phyloP scores from a whole-genome alignment of 192 early-diverging fungal genomes.

The Chytriomyces confervae region DNA sequence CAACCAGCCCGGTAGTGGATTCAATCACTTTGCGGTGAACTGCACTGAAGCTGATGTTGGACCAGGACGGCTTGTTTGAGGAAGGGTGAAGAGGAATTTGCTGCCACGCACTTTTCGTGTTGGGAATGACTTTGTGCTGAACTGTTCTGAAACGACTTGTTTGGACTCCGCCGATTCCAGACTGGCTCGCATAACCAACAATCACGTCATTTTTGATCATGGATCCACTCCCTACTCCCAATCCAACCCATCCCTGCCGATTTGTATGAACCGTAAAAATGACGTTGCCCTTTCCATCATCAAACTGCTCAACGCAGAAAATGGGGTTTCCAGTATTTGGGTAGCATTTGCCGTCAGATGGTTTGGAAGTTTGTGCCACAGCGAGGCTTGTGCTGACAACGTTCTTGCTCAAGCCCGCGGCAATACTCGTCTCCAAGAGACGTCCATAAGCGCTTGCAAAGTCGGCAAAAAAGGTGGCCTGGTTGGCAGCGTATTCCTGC shows the following conservation, averaged over 20 bases:
- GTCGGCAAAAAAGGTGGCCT: conserved; percentile 18
- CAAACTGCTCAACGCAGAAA: not conserved
- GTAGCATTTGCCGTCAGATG: conserved; percentile 2
- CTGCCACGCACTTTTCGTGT: conserved; percentile 10
- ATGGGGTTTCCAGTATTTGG: not conserved
- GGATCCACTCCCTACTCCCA: conserved; percentile 16
- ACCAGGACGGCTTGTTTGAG: conserved; percentile 21
- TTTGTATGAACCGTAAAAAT: conserved; percentile 1
- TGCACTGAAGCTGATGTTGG: conserved; percentile 16
- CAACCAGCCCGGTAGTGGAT: not conserved
- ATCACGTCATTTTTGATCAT: conserved; percentile 26
- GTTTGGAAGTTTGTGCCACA: not conserved
- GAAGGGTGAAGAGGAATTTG: not conserved
- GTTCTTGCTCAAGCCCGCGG: not conserved
- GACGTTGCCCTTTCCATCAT: not conserved
- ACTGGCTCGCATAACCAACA: conserved; percentile 4
- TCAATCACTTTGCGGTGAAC: not conserved
- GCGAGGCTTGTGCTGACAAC: not conserved
- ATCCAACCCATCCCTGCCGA: conserved; percentile 21
- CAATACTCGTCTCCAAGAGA: conserved; percentile 7
- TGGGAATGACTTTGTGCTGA: conserved; percentile 13
- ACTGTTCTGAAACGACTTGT: not conserved
- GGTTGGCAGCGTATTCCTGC: conserved; percentile 30
- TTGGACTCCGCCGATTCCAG: not conserved
- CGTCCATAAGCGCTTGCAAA: conserved; percentile 9